Evolutionary conservation across 2,329 filamentous ascomycete genomes (phyloP), one percentile per base, ranked within the genome.

Genomic region (Alternaria solani): DNA sequence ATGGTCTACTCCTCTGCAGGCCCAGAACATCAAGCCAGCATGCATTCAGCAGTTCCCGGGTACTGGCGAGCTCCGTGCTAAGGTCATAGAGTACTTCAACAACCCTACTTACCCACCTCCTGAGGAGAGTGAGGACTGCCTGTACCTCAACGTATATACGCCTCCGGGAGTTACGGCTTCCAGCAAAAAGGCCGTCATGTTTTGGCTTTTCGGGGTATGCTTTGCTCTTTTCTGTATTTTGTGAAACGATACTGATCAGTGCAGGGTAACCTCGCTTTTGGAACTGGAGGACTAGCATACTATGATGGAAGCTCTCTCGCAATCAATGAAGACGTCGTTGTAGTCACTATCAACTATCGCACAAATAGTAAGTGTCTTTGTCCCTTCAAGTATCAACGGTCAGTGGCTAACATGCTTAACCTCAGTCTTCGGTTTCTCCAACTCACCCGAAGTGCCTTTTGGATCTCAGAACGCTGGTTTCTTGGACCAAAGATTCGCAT

Each of bases 401-500:
- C 4, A 23, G 1, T 20, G 3, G 1, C 25, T 55, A 39, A 55
- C 16, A 14, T n/a, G n/a, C 4, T 46, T 1, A 7, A 43, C 5
- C 3, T 11, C 18, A 66, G 66, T 65, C 12, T 73, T 66, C 41
- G 71, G 71, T 26, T 69, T 65, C 55, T 70, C 62, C 9, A 62
- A 26, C 46, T 54, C 61, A 38, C 66, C 63, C 6, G 62, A 55
- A 26, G 64, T 66, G 20, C 57, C 61, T 11, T 62, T 49, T n/a
- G 58, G 69, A 18, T 62, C 57, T 2, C 65, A 68, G 11, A 87
- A 87, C 56, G 76, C 82, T 36, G 85, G 84, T 1, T 83, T 86
- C 64, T 84, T 83, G 77, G 85, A 87, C 57, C 84, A 86, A 61
- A 75, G 84, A 20, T 64, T 81, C 4, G 85, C 83, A 2, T 72